Evolutionary conservation across 208 protist genomes (phyloP).

Genomic region (Trypanosoma melophagium): DNA sequence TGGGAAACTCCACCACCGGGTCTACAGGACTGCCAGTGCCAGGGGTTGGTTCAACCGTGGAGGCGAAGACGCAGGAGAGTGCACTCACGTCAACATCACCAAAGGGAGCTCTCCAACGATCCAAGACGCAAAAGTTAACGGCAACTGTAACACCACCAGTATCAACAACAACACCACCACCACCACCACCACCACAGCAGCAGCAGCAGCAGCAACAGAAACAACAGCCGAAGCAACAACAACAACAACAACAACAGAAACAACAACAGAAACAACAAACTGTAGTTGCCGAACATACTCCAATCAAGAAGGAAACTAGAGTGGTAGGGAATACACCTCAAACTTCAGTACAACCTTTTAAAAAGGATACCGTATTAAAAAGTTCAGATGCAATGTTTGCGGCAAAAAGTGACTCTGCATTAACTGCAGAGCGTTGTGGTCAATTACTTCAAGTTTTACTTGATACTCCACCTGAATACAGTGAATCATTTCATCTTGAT

Average conservation of each 20-base stretch:
- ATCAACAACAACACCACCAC: neutral
- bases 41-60: too few species aligned
- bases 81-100: too few species aligned
- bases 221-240: too few species aligned
- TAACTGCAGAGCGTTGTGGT: conserved; percentile 40
- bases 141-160: neutral
- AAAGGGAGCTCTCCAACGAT: too few species aligned
- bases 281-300: too few species aligned
- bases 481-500: conserved; percentile 61
- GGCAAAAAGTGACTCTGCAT: neutral
- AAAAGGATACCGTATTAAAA: neutral
- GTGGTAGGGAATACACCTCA: too few species aligned
- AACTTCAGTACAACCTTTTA: too few species aligned
- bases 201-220: neutral
- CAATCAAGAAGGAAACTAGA: too few species aligned
- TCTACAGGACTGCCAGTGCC: too few species aligned
- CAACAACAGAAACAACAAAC: too few species aligned
- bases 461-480: conserved; percentile 60
- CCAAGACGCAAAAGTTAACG: neutral
- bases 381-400: neutral
- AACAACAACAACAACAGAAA: too few species aligned
- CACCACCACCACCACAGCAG: neutral
- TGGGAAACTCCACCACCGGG: neutral
- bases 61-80: too few species aligned
- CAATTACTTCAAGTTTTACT: conserved; percentile 66